A percentile compares a stretch with the other conserved stretches of the same genome.
These are phyloP conservation scores for Fusarium annulatum DNA, from an alignment of 2,329 filamentous ascomycete species.

Conservation along the genomic window DNA sequence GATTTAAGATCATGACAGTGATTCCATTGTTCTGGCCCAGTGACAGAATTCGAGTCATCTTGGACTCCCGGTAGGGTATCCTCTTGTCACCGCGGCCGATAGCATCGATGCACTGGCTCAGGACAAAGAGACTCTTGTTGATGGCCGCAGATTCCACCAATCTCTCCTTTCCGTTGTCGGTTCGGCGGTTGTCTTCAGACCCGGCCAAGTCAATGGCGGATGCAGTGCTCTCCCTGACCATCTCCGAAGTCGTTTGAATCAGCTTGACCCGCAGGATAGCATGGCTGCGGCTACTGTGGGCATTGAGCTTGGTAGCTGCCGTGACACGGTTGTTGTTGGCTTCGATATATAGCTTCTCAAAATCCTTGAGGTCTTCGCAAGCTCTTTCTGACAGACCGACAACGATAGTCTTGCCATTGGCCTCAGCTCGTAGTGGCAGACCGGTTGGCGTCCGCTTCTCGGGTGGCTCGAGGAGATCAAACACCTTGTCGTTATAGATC, in stretches of 20 bases:
- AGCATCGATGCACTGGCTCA: constrained; percentile 95
- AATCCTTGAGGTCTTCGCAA: constrained; percentile 88
- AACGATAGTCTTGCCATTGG: constrained; percentile 86
- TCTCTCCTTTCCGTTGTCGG: constrained; percentile 91
- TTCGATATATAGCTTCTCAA: constrained; percentile 89
- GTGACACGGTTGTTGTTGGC: constrained; percentile 92
- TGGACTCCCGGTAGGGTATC: constrained; percentile 93
- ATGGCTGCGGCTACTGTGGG: constrained; percentile 89
- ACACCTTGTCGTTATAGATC: constrained; percentile 97
- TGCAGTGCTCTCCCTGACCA: constrained; percentile 80
- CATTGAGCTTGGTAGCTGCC: constrained; percentile 90
- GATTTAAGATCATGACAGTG: constrained; percentile 95
- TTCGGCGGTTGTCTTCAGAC: constrained; percentile 93
- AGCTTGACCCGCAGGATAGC: constrained; percentile 92
- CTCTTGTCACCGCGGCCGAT: constrained; percentile 80
- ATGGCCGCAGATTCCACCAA: constrained; percentile 96
- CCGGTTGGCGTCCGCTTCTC: constrained; percentile 88
- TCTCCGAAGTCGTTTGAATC: constrained; percentile 76
- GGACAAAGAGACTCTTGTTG: constrained; percentile 95
- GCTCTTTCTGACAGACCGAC: constrained; percentile 85
- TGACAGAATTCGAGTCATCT: constrained; percentile 95
- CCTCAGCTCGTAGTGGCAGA: constrained; percentile 84
- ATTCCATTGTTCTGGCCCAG: constrained; percentile 95
- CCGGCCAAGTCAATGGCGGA: constrained; percentile 96
- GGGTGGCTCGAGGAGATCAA: constrained; percentile 86